Base-by-base conservation (phyloP, 2,329 filamentous ascomycete species). In the Diaporthe caulivora region DNA sequence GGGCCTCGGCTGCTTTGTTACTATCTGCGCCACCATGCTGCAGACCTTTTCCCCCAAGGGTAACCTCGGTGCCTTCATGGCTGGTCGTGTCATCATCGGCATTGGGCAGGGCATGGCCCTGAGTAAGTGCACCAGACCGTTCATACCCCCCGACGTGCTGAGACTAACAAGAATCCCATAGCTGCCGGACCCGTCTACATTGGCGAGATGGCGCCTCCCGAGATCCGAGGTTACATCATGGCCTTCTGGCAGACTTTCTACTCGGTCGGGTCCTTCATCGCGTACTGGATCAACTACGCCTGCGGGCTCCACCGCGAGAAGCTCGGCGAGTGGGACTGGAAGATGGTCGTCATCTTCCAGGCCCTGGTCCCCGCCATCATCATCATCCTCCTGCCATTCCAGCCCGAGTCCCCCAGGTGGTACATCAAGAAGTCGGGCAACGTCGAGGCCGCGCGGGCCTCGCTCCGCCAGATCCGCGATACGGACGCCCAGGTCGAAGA, bases 241-340 rank as follows among this genome's bases (percentile, higher is more conserved):
- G 88, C 89, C 3, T 92, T 92, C 78, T 92, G 91, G 91, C 91
- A 92, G 80, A 86, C 91, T 77, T 92, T 91, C 82, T 93, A 92
- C 82, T 89, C 85, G 2, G 91, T 92, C 34, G 91, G 91, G 5
- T 88, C 87, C 18, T 92, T 92, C 81, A 89, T 92, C 76, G 91
- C 89, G 67, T 91, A 90, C 83, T 86, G 84, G 91, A 89, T 93
- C 79, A 91, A 91, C 80, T 93, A 88, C 77, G 91, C 87, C 21
- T 90, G 89, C 79, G 86, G 86, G 47, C 85, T 90, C 78, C 83
- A 92, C 81, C 83, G 84, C 55, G 77, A 83, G 54, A 83, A 77
- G 54, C 87, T 93, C 7, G 92, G 92, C 51, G 85, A 94, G 77
- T 93, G 92, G 92, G 91, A 93, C 81, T 94, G 92, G 92, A 90